Evolutionary conservation across 164 flowering plant species (phyloP), one percentile per base, ranked within the genome.

Genomic region (Chimonanthus praecox): DNA sequence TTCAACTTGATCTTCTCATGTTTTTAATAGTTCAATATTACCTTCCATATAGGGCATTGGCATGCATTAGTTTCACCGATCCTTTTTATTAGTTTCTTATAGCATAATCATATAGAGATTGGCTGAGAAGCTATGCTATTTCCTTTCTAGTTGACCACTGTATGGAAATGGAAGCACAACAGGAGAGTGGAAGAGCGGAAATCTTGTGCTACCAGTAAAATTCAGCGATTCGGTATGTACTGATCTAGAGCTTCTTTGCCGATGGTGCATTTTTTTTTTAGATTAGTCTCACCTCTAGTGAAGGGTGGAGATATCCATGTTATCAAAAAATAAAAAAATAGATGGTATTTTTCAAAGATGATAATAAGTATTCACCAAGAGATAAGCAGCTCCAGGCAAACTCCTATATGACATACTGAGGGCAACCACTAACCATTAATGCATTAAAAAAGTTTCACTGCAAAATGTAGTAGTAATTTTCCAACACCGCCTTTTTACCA

Each of bases 121-220:
- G 16, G 60, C 21, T 33, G 33, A 33, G 33, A 33, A 33, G 20
- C 43, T 64, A 64, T 60, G 63, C n/a, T 65, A 49, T 54, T 80
- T 58, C 44, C 73, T 54, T 80, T 86, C 86, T 77, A 94, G 98
- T 73, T 94, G 72, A 81, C 90, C 11, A 77, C 87, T 68, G 80
- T 92, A 5, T 94, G 98, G 98, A 89, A 79, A 5, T 94, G 98
- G 98, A 89, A 78, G 75, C 80, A 84, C 75, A 80, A 76, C 61
- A 82, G 84, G 71, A 88, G 85, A 79, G 66, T 64, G 68, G 86
- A 83, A 80, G 86, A 79, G 72, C 83, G 78, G 76, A 89, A 76
- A 69, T 83, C 85, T 68, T 94, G 98, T 80, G 68, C 77, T 54
- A 84, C 74, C 75, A 64, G 72, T 69, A 77, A 81, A 62, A 47